Base-by-base conservation (phyloP, 75 land plant genomes). In the Cupressus sempervirens region DNA sequence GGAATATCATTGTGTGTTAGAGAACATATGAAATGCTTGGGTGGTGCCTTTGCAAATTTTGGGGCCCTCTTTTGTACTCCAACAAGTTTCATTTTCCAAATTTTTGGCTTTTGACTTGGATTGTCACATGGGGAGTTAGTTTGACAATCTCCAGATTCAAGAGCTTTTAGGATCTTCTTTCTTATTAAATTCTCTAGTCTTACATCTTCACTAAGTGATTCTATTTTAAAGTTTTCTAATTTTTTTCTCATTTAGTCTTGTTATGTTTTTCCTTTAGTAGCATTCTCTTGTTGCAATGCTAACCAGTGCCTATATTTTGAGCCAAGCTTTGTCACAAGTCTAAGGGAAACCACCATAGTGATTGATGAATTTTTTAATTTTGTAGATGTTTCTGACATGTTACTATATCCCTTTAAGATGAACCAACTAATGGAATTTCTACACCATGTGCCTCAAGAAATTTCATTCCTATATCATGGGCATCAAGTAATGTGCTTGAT, bases 301-400 rank as follows among this genome's bases (percentile, higher is more conserved):
- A 97, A 89, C 79, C 95, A 94, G 85, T 98, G 99, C 50, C 99
- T 87, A 80, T 93, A 94, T 80, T 95, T 98, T 62, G 89, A 98
- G 30, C 94, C 98, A 38, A 96, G 97, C 76, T 91, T 95, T 34
- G 99, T 93, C 93, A 98, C 95, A 72, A 94, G 68, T 72, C 91
- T 93, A 85, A 98, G 94, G 43, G 99, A 95, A 67, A 93, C 72
- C 29, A 95, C 90, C 45, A 94, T 93, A 70, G 82, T 75, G 86
- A 86, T 89, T 26, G 89, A 82, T 34, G 90, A 80, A 82, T 93
- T 90, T 83, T 45, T 73, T 41, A 52, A 35, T 53, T 54, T 65
- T 46, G 23, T 12, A 82, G 83, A 48, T 54, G 62, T 54, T 35
- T 52, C 48, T 82, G 83, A 82, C 36, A 20, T 7, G 53, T n/a